phyloP scores from a whole-genome alignment of 805 yeast genomes.

The Candida schatavii region DNA sequence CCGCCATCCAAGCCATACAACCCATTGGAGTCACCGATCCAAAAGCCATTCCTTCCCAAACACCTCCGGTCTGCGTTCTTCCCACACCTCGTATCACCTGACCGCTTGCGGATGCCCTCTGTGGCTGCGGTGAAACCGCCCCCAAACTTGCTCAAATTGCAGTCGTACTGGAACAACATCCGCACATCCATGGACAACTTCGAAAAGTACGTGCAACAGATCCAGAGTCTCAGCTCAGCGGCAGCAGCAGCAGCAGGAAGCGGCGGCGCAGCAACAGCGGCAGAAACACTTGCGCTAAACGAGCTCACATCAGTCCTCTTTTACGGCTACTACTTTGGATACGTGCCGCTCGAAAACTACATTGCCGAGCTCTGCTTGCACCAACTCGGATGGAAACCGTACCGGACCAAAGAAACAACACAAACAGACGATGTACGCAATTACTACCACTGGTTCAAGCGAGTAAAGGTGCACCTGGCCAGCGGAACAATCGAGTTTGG shows the following conservation, averaged over 20 bases:
- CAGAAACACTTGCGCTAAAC: constrained; percentile 22
- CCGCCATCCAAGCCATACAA: constrained; percentile 13
- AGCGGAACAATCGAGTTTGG: constrained; percentile 24
- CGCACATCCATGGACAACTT: constrained; percentile 30
- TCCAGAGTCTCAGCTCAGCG: constrained; percentile 16
- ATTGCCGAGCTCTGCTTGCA: constrained; percentile 40
- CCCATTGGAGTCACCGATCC: constrained; percentile 26
- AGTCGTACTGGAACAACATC: constrained; percentile 39
- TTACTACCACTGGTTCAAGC: constrained; percentile 27
- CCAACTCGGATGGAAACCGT: constrained; percentile 43
- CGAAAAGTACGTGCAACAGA: constrained; percentile 30
- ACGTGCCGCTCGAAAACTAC: constrained; percentile 41
- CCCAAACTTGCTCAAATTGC: constrained; percentile 31
- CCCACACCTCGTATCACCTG: constrained; percentile 1
- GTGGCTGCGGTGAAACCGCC: constrained; percentile 28
- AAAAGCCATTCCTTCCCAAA: constrained; percentile 34
- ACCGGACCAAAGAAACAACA: constrained; percentile 15
- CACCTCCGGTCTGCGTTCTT: constrained; percentile 13
- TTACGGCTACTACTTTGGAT: constrained; percentile 42
- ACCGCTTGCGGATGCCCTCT: not conserved
- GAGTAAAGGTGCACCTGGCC: constrained; percentile 14
- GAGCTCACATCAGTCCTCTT: constrained; percentile 40
- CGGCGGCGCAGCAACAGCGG: constrained; percentile 13
- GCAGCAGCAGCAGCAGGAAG: too few relatives aligned
- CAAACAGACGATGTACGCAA: constrained; percentile 2